A percentile compares a stretch with the other conserved stretches of the same genome.
These are phyloP conservation scores for Antitrichia curtipendula DNA, from an alignment of 225 moss, liverwort and hornwort genomes.

Conservation along the genomic window DNA sequence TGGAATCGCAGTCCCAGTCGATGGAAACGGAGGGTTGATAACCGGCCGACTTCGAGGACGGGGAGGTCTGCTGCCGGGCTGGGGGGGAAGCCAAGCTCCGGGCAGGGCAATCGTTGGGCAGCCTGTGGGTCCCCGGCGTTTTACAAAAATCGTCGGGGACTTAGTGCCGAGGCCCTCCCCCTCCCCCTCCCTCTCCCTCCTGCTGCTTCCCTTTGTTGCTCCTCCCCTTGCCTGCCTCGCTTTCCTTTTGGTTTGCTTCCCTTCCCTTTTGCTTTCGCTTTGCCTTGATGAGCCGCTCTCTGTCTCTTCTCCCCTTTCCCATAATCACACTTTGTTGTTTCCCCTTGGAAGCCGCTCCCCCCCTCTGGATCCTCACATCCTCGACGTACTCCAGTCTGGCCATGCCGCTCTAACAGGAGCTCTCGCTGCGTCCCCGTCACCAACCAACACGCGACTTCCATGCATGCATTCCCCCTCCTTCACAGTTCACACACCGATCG, in stretches of 20 bases:
- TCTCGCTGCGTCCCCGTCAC: background rate
- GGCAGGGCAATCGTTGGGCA: no score
- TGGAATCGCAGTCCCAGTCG: no score
- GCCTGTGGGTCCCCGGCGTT: no score
- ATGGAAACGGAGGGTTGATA: no score
- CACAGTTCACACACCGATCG: background rate
- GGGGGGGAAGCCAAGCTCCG: no score
- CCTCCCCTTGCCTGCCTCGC: background rate
- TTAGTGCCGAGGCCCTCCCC: no score
- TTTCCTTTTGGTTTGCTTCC: background rate
- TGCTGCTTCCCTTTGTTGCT: background rate
- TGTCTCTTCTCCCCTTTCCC: background rate
- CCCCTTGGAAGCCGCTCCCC: background rate
- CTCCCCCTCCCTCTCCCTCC: background rate
- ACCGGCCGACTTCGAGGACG: no score
- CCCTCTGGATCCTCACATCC: background rate
- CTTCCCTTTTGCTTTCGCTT: background rate
- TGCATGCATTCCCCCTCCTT: background rate
- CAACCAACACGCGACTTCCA: background rate
- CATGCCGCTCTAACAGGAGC: background rate
- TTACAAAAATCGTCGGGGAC: no score
- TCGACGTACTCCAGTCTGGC: background rate
- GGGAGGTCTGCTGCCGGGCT: no score
- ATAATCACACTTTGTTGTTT: background rate
- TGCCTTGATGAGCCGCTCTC: background rate